Evolutionary conservation across 2,329 filamentous ascomycete genomes (phyloP).

Genomic region (Xylariaceae sp.): DNA sequence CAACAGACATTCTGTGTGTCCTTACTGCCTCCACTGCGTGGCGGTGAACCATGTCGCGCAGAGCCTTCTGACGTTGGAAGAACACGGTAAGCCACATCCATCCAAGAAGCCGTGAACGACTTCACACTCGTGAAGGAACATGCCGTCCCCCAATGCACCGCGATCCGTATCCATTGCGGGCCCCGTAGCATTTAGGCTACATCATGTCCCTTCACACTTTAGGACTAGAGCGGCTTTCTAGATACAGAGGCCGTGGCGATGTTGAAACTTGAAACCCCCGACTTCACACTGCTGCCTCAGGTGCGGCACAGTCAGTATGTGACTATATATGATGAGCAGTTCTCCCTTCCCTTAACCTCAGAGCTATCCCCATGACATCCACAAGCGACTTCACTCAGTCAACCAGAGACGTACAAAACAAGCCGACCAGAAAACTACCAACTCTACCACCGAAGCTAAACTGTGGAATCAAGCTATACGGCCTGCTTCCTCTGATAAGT

Average conservation of each 20-base stretch:
- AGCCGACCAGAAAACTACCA: background rate
- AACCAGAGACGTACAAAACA: background rate
- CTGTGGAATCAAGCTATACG: background rate
- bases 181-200: slow-evolving; percentile 2
- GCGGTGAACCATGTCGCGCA: slow-evolving; percentile 18
- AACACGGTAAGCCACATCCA: slow-evolving; percentile 18
- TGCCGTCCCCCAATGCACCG: slow-evolving; percentile 2
- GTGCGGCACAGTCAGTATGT: slow-evolving; percentile 6
- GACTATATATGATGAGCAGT: slow-evolving; percentile 14
- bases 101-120: slow-evolving; percentile 1
- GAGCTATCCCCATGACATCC: slow-evolving; percentile 2
- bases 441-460: background rate
- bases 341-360: slow-evolving; percentile 5
- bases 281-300: slow-evolving; percentile 3
- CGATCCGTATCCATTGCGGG: slow-evolving; percentile 10
- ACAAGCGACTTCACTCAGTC: slow-evolving; percentile 6
- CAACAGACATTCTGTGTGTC: background rate
- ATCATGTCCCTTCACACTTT: slow-evolving; percentile 5
- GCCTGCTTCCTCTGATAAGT: background rate
- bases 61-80: slow-evolving; percentile 13
- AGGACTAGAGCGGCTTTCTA: slow-evolving; percentile 16
- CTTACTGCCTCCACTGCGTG: slow-evolving; percentile 10
- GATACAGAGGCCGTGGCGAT: slow-evolving; percentile 2
- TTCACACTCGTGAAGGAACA: slow-evolving; percentile 6
- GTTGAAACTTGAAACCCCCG: background rate